phyloP scores from a whole-genome alignment of 495 filamentous ascomycete genomes.

The Pyrenopolyporus hunteri region DNA sequence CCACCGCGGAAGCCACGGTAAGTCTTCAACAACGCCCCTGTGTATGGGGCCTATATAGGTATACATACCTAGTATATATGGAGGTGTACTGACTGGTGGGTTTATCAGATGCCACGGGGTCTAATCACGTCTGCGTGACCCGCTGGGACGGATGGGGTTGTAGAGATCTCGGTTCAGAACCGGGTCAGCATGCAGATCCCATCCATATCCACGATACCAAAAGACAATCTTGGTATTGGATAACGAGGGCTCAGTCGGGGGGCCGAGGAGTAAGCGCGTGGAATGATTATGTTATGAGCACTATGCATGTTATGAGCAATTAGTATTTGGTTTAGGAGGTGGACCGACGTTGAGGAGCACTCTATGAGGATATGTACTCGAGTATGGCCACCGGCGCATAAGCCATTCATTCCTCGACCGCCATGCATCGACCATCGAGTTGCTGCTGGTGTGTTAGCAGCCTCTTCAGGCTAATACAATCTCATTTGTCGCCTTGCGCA shows the following conservation, averaged over 20 bases:
- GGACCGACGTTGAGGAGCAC: constrained; percentile 19
- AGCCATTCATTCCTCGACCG: constrained; percentile 30
- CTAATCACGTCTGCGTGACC: constrained; percentile 21
- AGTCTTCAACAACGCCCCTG: constrained; percentile 6
- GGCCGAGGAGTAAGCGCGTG: constrained; percentile 13
- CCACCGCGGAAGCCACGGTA: constrained; percentile 28
- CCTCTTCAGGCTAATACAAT: constrained; percentile 39
- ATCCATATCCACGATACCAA: constrained; percentile 17
- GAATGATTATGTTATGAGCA: constrained; percentile 36
- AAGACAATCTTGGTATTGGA: constrained; percentile 21
- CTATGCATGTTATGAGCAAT: constrained; percentile 32
- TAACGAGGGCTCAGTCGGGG: constrained; percentile 5
- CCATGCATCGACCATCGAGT: constrained; percentile 12
- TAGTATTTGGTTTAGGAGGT: constrained; percentile 13
- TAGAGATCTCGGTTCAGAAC: constrained; percentile 1
- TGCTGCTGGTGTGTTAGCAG: constrained; percentile 35
- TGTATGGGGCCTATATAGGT: neutral
- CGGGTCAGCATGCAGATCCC: neutral
- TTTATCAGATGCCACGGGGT: constrained; percentile 18
- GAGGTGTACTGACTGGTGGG: constrained; percentile 13
- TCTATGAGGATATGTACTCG: constrained; percentile 27
- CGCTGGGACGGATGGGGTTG: neutral
- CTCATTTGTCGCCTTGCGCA: constrained; percentile 28
- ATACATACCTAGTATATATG: too few relatives aligned
- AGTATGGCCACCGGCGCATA: constrained; percentile 19